Base-by-base conservation (phyloP, 1,139 yeast species). In the Yamadazyma siamensis region DNA sequence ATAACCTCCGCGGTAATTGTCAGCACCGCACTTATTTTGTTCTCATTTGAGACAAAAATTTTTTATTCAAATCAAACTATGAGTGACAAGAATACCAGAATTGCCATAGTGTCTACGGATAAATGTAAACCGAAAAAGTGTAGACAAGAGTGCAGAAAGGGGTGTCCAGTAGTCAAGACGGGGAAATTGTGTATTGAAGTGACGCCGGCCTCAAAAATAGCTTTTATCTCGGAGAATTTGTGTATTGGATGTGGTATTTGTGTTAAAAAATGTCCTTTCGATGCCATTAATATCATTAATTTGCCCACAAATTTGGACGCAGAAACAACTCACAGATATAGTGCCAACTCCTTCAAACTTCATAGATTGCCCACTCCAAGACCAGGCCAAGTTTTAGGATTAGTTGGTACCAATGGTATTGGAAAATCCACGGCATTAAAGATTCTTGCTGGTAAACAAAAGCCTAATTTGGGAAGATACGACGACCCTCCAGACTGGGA, bases 221-320 rank as follows among this genome's bases (percentile, higher is more conserved):
- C 97, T 15, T 91, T 89, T 58, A 86, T 91, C 41, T 86, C 96
- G n/a, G 98, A 91, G 60, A 85, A 71, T 25, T 71, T 91, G 56
- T 91, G 98, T 75, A 91, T 91, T 52, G 98, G 98, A 58, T 91
- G 98, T 71, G 98, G 98, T 88, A 91, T 91, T 51, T 91, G 98
- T 74, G 95, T 88, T 31, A 91, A 91, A 62, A 91, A 88, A 59
- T 91, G 98, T 65, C 98, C 98, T 17, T 91, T 91, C 55, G 95
- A 89, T 51, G 98, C 98, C 45, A 89, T 91, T 50, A 83, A 77
- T 54, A 89, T 91, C 57, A 91, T 91, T 67, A 91, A 91, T 55
- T 72, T 91, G 59, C 98, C 98, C 43, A 91, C 98, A 23, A 88
- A 91, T 59, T 74, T 91, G 59, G 97, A 89, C 31, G 68, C 72